Evolutionary conservation across 106 monocot species (phyloP).

Genomic region (Allium sativum): DNA sequence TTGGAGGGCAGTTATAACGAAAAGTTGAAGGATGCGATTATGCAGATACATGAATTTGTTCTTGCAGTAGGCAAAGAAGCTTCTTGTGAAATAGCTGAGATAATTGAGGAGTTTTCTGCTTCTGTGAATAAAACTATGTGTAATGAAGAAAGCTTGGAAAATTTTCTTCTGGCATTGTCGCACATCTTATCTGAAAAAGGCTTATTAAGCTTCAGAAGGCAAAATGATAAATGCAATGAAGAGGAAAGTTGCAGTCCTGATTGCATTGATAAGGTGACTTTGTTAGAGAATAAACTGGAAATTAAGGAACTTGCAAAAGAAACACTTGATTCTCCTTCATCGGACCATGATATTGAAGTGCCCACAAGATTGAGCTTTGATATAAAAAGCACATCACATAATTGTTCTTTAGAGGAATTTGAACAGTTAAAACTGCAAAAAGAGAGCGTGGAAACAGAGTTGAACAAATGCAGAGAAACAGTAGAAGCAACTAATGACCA

Average conservation of each 20-base stretch:
- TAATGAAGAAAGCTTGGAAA: conserved; percentile 22
- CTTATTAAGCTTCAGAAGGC: conserved; percentile 10
- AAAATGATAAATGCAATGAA: conserved; percentile 24
- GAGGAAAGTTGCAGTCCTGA: conserved; percentile 34
- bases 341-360: conserved; percentile 38
- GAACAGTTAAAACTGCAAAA: conserved; percentile 69
- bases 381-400: conserved; percentile 15
- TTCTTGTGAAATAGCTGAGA: conserved; percentile 11
- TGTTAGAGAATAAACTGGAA: conserved; percentile 58
- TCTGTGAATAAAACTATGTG: conserved; percentile 39
- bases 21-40: conserved; percentile 49
- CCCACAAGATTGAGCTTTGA: conserved; percentile 26
- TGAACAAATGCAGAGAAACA: conserved; percentile 48
- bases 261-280: conserved; percentile 82
- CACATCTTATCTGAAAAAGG: conserved; percentile 29
- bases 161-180: conserved; percentile 47
- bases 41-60: conserved; percentile 50
- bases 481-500: conserved; percentile 40
- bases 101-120: conserved; percentile 44
- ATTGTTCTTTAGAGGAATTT: conserved; percentile 38
- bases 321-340: conserved; percentile 12
- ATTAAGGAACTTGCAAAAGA: conserved; percentile 25
- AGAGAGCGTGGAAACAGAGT: conserved; percentile 34
- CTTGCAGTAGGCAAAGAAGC: conserved; percentile 30
- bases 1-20: conserved; percentile 14